A percentile compares a stretch with the other conserved stretches of the same genome.
These are phyloP conservation scores for Fusarium sp. DNA, from an alignment of 2,329 filamentous ascomycete genomes.

Conservation along the genomic window DNA sequence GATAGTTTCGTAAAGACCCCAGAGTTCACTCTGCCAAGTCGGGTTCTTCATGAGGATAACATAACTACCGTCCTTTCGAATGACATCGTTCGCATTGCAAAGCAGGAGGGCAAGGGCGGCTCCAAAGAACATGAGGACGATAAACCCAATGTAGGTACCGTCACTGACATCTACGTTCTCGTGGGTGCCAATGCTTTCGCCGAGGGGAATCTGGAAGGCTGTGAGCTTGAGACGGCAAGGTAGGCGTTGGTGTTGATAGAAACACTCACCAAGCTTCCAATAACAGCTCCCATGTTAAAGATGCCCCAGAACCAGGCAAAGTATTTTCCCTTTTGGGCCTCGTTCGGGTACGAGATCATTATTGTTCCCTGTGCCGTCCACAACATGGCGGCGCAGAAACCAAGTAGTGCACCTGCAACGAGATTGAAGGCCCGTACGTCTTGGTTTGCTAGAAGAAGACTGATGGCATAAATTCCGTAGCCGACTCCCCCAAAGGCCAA, in stretches of 20 bases:
- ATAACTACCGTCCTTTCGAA: constrained; percentile 79
- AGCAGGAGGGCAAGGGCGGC: constrained; percentile 75
- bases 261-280: constrained; percentile 71
- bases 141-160: constrained; percentile 87
- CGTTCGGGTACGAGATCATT: constrained; percentile 89
- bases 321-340: constrained; percentile 84
- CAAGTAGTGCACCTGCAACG: constrained; percentile 79
- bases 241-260: too few relatives aligned
- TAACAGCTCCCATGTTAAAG: constrained; percentile 90
- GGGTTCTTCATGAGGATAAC: constrained; percentile 93
- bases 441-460: constrained; percentile 76
- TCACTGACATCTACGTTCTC: constrained; percentile 65
- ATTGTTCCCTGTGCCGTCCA: constrained; percentile 87
- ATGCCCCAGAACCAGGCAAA: constrained; percentile 95
- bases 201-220: constrained; percentile 62
- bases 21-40: constrained; percentile 82
- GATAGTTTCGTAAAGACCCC: constrained; percentile 79
- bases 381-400: constrained; percentile 80
- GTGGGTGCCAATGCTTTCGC: constrained; percentile 31
- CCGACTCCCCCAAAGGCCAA: constrained; percentile 78
- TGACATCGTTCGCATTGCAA: constrained; percentile 76
- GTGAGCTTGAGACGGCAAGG: neutral
- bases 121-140: constrained; percentile 80
- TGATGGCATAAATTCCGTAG: constrained; percentile 75
- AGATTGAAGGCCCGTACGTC: constrained; percentile 55